Percentiles rank a stretch among this genome's conserved stretches.
phyloP scores from a whole-genome alignment of 179 eudicot genomes.

The Silene vulgaris region DNA sequence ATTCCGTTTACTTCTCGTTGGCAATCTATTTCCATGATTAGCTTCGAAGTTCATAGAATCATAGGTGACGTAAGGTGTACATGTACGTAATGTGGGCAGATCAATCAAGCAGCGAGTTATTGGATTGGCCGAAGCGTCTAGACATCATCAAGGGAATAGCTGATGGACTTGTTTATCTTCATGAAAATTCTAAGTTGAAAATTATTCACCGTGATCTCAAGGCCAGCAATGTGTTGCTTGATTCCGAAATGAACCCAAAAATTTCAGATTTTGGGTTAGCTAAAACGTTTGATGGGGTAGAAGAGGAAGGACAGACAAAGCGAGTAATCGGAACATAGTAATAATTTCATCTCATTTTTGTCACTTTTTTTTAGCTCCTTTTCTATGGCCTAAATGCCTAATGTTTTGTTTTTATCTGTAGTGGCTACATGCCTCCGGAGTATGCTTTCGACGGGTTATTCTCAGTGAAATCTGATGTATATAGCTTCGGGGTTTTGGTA shows the following conservation, averaged over 20 bases:
- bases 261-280: conserved; percentile 26
- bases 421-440: conserved; percentile 28
- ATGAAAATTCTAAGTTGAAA: conserved; percentile 23
- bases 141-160: conserved; percentile 25
- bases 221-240: conserved; percentile 22
- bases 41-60: too few species aligned
- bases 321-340: conserved; percentile 27
- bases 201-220: conserved; percentile 26
- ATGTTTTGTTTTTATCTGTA: neutral
- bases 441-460: conserved; percentile 27
- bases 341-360: neutral
- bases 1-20: too few species aligned
- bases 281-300: conserved; percentile 18
- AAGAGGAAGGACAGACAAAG: conserved; percentile 13
- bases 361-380: neutral
- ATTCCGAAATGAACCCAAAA: conserved; percentile 21
- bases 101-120: conserved; percentile 11
- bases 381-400: neutral
- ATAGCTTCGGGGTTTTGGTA: conserved; percentile 26
- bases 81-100: conserved; percentile 9
- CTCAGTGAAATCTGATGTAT: conserved; percentile 29
- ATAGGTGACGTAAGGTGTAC: too few species aligned
- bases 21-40: too few species aligned
- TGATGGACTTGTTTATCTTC: conserved; percentile 22
- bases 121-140: conserved; percentile 26